Percentiles rank a stretch among this genome's conserved stretches.
These are phyloP conservation scores for Lepidium aucheri DNA, from an alignment of 345 rosid genomes.

Conservation along the genomic window DNA sequence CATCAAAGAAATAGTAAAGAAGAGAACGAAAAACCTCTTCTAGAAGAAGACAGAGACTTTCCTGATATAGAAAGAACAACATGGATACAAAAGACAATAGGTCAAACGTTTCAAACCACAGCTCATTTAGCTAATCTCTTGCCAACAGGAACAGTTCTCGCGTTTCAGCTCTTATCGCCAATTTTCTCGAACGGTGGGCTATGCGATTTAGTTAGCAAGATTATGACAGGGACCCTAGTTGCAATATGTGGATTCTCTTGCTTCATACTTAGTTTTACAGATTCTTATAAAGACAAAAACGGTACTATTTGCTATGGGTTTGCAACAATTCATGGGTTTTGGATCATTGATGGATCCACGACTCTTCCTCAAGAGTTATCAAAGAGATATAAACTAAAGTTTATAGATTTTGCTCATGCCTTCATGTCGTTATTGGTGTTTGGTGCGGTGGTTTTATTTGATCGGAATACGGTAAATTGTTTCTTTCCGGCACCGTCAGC, in stretches of 20 bases:
- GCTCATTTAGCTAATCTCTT: slow-evolving; percentile 83
- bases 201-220: slow-evolving; percentile 51
- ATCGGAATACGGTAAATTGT: slow-evolving; percentile 61
- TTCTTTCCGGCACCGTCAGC: slow-evolving; percentile 71
- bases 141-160: slow-evolving; percentile 90
- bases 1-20: slow-evolving; percentile 13
- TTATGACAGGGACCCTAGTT: slow-evolving; percentile 51
- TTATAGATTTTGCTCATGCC: slow-evolving; percentile 74
- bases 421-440: slow-evolving; percentile 74
- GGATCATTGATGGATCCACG: slow-evolving; percentile 79
- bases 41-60: slow-evolving; percentile 22
- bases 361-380: slow-evolving; percentile 49
- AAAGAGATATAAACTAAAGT: slow-evolving; percentile 39
- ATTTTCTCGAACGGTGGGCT: slow-evolving; percentile 67
- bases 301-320: slow-evolving; percentile 71
- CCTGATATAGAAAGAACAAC: slow-evolving; percentile 38
- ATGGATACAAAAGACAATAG: slow-evolving; percentile 61
- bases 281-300: slow-evolving; percentile 62
- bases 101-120: slow-evolving; percentile 81
- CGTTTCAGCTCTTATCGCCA: slow-evolving; percentile 82
- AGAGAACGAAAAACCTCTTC: slow-evolving; percentile 34
- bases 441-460: slow-evolving; percentile 64
- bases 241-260: slow-evolving; percentile 63
- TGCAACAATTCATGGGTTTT: slow-evolving; percentile 57
- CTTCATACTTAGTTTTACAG: slow-evolving; percentile 67